A percentile compares a stretch with the other conserved stretches of the same genome.
Conservation (phyloP, 345 rosid species). For the Diplotaxis tenuifolia region DNA sequence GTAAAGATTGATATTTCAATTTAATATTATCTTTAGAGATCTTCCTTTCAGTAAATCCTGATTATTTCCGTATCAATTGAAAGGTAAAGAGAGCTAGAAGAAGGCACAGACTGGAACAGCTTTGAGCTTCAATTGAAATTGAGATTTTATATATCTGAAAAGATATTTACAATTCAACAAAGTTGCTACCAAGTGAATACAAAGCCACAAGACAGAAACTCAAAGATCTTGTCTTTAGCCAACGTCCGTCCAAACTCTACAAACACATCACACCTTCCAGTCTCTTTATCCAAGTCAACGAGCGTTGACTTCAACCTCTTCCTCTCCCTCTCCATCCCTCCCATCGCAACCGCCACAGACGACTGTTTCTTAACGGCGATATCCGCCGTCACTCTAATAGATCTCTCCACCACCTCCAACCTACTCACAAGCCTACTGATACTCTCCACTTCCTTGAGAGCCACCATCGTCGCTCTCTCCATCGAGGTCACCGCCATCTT, state of each 20-base stretch:
- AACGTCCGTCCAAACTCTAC: constrained; percentile 5
- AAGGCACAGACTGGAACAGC: too few species aligned
- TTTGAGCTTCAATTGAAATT: too few species aligned
- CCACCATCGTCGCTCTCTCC: background rate
- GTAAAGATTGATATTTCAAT: too few species aligned
- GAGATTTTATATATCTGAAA: too few species aligned
- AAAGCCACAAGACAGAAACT: constrained; percentile 12
- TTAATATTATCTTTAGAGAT: too few species aligned
- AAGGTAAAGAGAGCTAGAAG: too few species aligned
- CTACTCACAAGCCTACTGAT: background rate
- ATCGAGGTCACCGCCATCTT: background rate
- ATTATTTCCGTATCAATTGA: too few species aligned
- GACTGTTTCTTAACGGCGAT: constrained; percentile 5
- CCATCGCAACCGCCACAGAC: background rate
- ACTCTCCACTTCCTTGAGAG: constrained; percentile 4
- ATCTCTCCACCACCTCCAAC: constrained; percentile 15
- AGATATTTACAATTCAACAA: background rate
- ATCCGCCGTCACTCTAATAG: background rate
- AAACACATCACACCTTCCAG: constrained; percentile 1
- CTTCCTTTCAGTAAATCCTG: too few species aligned
- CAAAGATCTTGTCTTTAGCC: background rate
- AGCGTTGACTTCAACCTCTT: constrained; percentile 10
- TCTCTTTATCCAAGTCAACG: constrained; percentile 15
- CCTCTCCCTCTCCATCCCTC: background rate
- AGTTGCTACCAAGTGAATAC: background rate